Conservation (phyloP, 2,329 filamentous ascomycete species). For the Dryadomyces quercivorus region DNA sequence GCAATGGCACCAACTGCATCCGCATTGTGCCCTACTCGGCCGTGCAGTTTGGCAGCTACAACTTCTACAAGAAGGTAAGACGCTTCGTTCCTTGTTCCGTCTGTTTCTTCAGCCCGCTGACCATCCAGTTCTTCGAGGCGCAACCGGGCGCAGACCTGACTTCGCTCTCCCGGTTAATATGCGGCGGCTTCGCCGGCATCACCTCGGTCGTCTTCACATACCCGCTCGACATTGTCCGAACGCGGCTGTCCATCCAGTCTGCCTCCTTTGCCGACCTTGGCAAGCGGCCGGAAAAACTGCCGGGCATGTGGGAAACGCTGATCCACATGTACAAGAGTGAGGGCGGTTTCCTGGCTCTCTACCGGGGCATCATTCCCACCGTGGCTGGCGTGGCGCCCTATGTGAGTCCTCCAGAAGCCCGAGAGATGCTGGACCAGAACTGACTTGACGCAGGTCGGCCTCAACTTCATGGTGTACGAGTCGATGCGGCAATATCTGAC, state of each 20-base stretch:
- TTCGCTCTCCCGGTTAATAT: conserved; percentile 66
- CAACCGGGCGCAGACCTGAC: conserved; percentile 62
- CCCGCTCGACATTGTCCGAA: conserved; percentile 93
- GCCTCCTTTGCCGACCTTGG: conserved; percentile 82
- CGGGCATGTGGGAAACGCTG: conserved; percentile 87
- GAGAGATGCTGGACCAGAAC: neutral
- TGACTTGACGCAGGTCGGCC: conserved; percentile 50
- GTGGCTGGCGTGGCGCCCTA: conserved; percentile 94
- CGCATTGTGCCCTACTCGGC: conserved; percentile 97
- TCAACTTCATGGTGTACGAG: conserved; percentile 99
- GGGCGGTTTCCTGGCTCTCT: conserved; percentile 75
- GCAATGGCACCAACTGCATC: conserved; percentile 96
- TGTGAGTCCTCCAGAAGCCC: conserved; percentile 30
- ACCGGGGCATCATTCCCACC: conserved; percentile 86
- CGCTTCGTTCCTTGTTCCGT: neutral
- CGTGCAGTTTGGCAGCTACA: conserved; percentile 96
- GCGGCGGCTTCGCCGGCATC: conserved; percentile 83
- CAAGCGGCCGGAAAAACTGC: conserved; percentile 52
- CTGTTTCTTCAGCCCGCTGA: neutral
- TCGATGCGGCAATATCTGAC: conserved; percentile 74
- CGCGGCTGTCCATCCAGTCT: conserved; percentile 89
- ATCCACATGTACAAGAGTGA: conserved; percentile 78
- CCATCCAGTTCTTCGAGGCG: conserved; percentile 59
- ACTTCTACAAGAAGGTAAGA: conserved; percentile 83
- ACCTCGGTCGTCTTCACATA: conserved; percentile 94